Conservation (phyloP, 2,329 filamentous ascomycete genomes). For the Beauveria varroae region DNA sequence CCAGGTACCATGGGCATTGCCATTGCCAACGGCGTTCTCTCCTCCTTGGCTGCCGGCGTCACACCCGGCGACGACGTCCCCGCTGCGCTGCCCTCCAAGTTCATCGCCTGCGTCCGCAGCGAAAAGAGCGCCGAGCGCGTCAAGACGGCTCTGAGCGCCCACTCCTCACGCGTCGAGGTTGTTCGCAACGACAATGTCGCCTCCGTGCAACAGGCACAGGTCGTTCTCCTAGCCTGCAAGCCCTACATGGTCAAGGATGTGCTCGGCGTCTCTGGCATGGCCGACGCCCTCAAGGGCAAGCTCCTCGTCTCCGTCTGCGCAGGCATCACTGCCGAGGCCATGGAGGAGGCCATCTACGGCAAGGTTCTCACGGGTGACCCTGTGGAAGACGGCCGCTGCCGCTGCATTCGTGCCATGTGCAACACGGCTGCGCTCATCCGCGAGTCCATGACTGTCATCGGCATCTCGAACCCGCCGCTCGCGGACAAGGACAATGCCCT, state of each 20-base stretch:
- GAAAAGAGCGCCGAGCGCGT: conserved; percentile 63
- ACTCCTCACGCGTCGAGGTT: conserved; percentile 56
- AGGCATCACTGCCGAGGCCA: conserved; percentile 63
- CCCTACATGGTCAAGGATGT: conserved; percentile 66
- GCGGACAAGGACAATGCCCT: conserved; percentile 45
- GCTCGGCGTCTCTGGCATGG: conserved; percentile 59
- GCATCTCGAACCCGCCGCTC: conserved; percentile 51
- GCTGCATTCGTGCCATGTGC: conserved; percentile 73
- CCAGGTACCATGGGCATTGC: conserved; percentile 78
- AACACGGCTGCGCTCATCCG: conserved; percentile 75
- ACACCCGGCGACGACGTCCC: conserved; percentile 43
- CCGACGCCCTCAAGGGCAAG: conserved; percentile 67
- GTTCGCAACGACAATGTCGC: conserved; percentile 65
- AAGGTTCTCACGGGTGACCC: conserved; percentile 39
- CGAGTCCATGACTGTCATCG: conserved; percentile 78
- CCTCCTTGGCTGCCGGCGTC: conserved; percentile 51
- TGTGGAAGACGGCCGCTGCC: conserved; percentile 43
- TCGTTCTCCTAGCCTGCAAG: conserved; percentile 75
- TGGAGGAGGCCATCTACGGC: conserved; percentile 57
- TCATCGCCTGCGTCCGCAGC: conserved; percentile 74
- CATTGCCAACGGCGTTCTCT: conserved; percentile 72
- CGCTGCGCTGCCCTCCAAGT: conserved; percentile 58
- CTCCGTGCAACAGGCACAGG: conserved; percentile 59
- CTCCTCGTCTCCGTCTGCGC: conserved; percentile 76
- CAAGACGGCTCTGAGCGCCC: conserved; percentile 54